Evolutionary conservation across 2,329 filamentous ascomycete species (phyloP).

Genomic region (Sphaerulina musiva): DNA sequence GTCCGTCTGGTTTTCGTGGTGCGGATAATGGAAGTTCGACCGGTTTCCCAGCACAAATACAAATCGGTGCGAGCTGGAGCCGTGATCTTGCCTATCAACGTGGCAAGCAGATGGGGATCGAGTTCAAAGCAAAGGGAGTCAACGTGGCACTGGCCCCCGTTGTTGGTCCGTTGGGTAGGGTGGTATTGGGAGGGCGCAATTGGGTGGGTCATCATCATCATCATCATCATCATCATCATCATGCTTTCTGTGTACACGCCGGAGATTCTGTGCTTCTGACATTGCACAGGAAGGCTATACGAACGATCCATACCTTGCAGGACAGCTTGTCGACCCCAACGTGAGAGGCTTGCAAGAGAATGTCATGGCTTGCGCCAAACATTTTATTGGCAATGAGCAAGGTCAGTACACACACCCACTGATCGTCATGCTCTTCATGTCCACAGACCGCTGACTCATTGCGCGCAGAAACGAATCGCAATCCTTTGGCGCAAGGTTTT

Average conservation of each 20-base stretch:
- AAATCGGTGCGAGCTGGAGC: conserved; percentile 36
- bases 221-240: conserved; percentile 1
- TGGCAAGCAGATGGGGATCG: conserved; percentile 30
- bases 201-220: conserved; percentile 20
- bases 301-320: conserved; percentile 46
- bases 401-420: conserved; percentile 1
- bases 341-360: conserved; percentile 29
- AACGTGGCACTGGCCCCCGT: conserved; percentile 30
- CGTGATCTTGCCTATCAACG: conserved; percentile 30
- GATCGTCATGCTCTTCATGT: background rate
- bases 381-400: conserved; percentile 25
- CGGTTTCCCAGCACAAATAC: conserved; percentile 35
- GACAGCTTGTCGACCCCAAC: conserved; percentile 22
- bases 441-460: background rate
- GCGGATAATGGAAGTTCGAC: conserved; percentile 50
- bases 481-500: conserved; percentile 18
- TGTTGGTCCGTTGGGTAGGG: conserved; percentile 29
- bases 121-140: conserved; percentile 30
- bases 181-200: conserved; percentile 30
- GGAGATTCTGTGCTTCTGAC: background rate
- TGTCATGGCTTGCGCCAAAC: conserved; percentile 36
- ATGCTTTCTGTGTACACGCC: conserved; percentile 6
- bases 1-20: conserved; percentile 33
- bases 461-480: conserved; percentile 25
- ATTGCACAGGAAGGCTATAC: conserved; percentile 49